Conservation (phyloP, 495 filamentous ascomycete genomes). For the Penicillium paxilli region DNA sequence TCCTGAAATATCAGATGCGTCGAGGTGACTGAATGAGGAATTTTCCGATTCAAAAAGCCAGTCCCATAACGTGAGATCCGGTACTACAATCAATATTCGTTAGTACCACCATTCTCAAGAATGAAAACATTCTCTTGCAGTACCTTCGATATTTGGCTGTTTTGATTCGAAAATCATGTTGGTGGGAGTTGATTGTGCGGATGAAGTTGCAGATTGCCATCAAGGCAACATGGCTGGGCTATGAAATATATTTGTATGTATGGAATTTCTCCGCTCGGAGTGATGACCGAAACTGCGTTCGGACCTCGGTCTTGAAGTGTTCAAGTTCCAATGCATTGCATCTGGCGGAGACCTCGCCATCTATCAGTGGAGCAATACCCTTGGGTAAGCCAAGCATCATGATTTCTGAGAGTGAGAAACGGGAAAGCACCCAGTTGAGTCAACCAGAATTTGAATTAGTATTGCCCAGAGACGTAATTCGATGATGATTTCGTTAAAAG, state of each 20-base stretch:
- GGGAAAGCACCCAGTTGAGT: too few relatives aligned
- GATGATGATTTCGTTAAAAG: too few relatives aligned
- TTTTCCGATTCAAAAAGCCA: constrained; percentile 58
- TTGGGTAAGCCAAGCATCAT: too few relatives aligned
- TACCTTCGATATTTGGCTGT: not conserved
- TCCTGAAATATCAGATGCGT: constrained; percentile 40
- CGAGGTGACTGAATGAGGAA: constrained; percentile 39
- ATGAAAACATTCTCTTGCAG: not conserved
- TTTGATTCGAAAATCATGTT: not conserved
- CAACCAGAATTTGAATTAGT: too few relatives aligned
- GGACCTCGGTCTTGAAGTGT: not conserved
- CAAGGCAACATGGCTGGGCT: too few relatives aligned
- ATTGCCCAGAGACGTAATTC: too few relatives aligned
- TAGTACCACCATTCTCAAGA: not conserved
- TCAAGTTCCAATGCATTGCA: too few relatives aligned
- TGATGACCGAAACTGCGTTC: not conserved
- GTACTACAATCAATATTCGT: constrained; percentile 35
- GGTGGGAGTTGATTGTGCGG: too few relatives aligned
- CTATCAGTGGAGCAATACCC: too few relatives aligned
- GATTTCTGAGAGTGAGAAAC: too few relatives aligned
- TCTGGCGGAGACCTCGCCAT: too few relatives aligned
- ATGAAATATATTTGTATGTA: not conserved
- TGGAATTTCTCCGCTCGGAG: not conserved
- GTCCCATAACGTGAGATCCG: constrained; percentile 57
- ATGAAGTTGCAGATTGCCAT: too few relatives aligned